Conservation (phyloP, 495 filamentous ascomycete genomes). For the Hypoxylon subgilvum region DNA sequence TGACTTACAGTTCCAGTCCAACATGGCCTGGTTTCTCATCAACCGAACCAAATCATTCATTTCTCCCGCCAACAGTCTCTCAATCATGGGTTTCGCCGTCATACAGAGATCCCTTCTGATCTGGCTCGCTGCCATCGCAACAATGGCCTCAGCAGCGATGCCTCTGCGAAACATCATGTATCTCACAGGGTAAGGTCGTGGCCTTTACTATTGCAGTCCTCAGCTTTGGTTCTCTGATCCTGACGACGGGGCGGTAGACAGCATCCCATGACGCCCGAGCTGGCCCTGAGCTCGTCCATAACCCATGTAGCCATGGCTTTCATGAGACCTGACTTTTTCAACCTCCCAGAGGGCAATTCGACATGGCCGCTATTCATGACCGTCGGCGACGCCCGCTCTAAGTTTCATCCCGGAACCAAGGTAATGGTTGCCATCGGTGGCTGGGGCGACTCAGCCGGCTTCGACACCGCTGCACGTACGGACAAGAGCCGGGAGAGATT, state of each 20-base stretch:
- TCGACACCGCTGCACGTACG: conserved; percentile 62
- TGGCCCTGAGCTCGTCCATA: conserved; percentile 52
- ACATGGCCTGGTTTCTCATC: no score
- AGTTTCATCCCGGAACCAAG: conserved; percentile 65
- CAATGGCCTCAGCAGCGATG: conserved; percentile 14
- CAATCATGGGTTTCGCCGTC: not conserved
- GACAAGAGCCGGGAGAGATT: conserved; percentile 60
- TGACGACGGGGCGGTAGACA: conserved; percentile 48
- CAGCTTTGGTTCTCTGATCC: not conserved
- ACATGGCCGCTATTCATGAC: conserved; percentile 67
- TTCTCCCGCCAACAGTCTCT: no score
- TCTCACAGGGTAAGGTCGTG: conserved; percentile 57
- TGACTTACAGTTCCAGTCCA: no score
- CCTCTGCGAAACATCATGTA: conserved; percentile 63
- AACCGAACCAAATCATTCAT: no score
- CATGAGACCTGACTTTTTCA: conserved; percentile 66
- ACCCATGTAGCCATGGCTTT: conserved; percentile 74
- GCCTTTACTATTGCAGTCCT: not conserved
- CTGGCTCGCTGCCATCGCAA: conserved; percentile 8
- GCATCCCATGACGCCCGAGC: conserved; percentile 57
- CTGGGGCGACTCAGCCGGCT: conserved; percentile 73
- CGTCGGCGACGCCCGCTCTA: conserved; percentile 60
- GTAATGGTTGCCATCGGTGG: conserved; percentile 75
- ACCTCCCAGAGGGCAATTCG: conserved; percentile 50
- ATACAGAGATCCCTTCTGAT: conserved; percentile 7